Evolutionary conservation across 1,284 basidiomycete genomes (phyloP).

Genomic region (Rugosomyces carneus): DNA sequence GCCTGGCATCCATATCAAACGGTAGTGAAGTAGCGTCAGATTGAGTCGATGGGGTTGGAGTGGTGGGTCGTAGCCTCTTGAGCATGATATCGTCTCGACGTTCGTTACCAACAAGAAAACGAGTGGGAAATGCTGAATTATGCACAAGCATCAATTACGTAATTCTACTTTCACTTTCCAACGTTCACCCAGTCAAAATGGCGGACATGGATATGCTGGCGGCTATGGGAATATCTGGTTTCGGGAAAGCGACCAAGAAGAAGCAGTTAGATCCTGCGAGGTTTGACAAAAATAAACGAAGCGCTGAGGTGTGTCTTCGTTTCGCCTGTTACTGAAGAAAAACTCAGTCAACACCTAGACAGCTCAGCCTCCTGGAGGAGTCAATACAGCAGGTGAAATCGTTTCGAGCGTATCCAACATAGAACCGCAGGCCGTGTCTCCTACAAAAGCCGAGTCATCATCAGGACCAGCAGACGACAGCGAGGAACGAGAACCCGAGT

Average conservation of each 20-base stretch:
- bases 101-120: too few species aligned
- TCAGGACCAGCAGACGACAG: slow-evolving; percentile 8
- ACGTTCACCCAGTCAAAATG: slow-evolving; percentile 31
- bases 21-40: slow-evolving; percentile 22
- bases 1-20: slow-evolving; percentile 23
- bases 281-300: slow-evolving; percentile 71
- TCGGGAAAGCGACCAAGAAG: slow-evolving; percentile 66
- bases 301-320: slow-evolving; percentile 28
- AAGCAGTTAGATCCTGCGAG: slow-evolving; percentile 60
- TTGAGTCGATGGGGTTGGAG: slow-evolving; percentile 40
- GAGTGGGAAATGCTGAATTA: neutral
- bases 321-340: neutral
- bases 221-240: slow-evolving; percentile 76
- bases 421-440: neutral
- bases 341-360: slow-evolving; percentile 1
- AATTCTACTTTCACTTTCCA: neutral
- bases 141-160: neutral
- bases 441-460: slow-evolving; percentile 1
- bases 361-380: slow-evolving; percentile 1
- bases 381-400: slow-evolving; percentile 3
- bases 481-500: slow-evolving; percentile 20
- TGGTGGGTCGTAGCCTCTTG: slow-evolving; percentile 56
- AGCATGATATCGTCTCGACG: too few species aligned
- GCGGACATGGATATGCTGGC: slow-evolving; percentile 63
- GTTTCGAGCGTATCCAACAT: slow-evolving; percentile 10